Percentiles rank a stretch among this genome's conserved stretches.
Conservation (phyloP, 2,329 filamentous ascomycete genomes). For the Arthroderma sp. region DNA sequence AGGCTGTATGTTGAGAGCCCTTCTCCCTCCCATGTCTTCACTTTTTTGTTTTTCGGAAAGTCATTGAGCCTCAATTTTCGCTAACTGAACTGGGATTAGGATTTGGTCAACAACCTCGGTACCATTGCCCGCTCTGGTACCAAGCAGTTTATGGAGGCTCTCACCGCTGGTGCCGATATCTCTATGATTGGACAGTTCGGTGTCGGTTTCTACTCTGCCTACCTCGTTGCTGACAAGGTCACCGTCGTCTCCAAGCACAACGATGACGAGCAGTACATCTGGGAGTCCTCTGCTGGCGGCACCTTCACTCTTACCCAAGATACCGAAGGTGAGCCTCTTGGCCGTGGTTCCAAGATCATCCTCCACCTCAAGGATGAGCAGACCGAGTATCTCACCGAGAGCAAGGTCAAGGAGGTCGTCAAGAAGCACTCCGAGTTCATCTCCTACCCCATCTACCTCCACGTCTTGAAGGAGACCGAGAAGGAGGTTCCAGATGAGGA, state of each 20-base stretch:
- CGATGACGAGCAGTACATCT: constrained; percentile 99
- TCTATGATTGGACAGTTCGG: constrained; percentile 99
- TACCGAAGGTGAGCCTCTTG: constrained; percentile 78
- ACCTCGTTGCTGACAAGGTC: constrained; percentile 95
- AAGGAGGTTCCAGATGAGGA: constrained; percentile 97
- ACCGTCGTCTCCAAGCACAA: constrained; percentile 98
- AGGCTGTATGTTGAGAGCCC: constrained; percentile 68
- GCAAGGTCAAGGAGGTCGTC: constrained; percentile 99
- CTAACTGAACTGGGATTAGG: constrained; percentile 39
- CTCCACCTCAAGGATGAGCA: constrained; percentile 99
- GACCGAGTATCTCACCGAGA: constrained; percentile 94
- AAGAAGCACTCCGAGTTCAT: constrained; percentile 99
- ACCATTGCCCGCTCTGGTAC: constrained; percentile 98
- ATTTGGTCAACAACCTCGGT: constrained; percentile 99
- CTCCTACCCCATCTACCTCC: constrained; percentile 99
- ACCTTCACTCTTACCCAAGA: constrained; percentile 91
- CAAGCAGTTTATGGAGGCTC: constrained; percentile 99
- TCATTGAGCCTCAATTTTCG: constrained; percentile 27
- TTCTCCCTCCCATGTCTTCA: background rate
- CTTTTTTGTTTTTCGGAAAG: background rate
- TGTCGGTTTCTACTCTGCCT: constrained; percentile 99
- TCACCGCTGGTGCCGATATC: constrained; percentile 95
- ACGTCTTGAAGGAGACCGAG: constrained; percentile 98
- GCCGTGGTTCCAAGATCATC: constrained; percentile 94
- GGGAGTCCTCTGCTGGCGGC: constrained; percentile 94